Percentiles rank a stretch among this genome's conserved stretches.
Conservation (phyloP, 768 basidiomycete species). For the Lentinula sp. region DNA sequence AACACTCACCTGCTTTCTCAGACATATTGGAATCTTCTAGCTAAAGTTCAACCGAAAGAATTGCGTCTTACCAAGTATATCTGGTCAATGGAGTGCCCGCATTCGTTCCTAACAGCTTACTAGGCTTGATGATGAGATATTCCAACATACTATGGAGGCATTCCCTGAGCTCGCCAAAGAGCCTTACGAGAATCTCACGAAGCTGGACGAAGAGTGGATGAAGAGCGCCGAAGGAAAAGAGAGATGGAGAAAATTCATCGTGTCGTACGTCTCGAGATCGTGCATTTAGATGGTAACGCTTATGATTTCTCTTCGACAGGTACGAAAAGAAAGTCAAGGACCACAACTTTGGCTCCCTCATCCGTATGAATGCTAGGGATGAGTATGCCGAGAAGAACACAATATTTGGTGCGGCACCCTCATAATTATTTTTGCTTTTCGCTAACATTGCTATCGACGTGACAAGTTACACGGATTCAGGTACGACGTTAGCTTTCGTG, state of each 20-base stretch:
- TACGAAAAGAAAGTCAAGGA: conserved; percentile 91
- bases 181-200: conserved; percentile 38
- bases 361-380: conserved; percentile 69
- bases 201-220: conserved; percentile 88
- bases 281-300: neutral
- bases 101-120: conserved; percentile 1
- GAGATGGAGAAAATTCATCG: conserved; percentile 86
- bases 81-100: neutral
- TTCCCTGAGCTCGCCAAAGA: conserved; percentile 76
- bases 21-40: conserved; percentile 95
- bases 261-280: conserved; percentile 32
- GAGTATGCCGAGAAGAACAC: conserved; percentile 92
- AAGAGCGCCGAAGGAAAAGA: conserved; percentile 86
- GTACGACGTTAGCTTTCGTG: conserved; percentile 18
- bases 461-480: conserved; percentile 65
- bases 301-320: conserved; percentile 26
- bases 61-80: conserved; percentile 80
- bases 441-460: conserved; percentile 2
- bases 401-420: conserved; percentile 69
- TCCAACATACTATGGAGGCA: conserved; percentile 58
- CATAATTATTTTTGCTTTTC: neutral
- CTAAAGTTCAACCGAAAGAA: conserved; percentile 68
- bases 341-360: conserved; percentile 94
- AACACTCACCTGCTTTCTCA: conserved; percentile 21
- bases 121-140: conserved; percentile 90